Percentiles rank a stretch among this genome's conserved stretches.
Evolutionary conservation across 2,329 filamentous ascomycete genomes (phyloP).

Genomic region (Basipetospora chlamydospora): DNA sequence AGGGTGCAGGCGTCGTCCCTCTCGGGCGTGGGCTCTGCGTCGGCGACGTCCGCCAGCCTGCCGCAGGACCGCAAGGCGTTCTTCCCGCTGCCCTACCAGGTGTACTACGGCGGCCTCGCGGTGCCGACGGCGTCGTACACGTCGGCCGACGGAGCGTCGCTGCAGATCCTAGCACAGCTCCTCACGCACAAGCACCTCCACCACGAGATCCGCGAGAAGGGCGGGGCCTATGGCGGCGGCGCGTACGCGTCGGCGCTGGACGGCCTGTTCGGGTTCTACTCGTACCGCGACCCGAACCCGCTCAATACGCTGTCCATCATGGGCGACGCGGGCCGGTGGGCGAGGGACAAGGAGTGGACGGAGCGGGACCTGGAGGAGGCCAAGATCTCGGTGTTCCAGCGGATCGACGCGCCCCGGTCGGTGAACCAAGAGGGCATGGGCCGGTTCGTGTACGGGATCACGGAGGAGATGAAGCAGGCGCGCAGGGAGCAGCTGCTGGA

Average conservation of each 20-base stretch:
- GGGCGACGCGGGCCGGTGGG: conserved; percentile 69
- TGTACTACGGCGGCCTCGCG: conserved; percentile 81
- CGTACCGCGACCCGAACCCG: conserved; percentile 92
- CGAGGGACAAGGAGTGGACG: conserved; percentile 65
- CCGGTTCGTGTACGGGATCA: conserved; percentile 71
- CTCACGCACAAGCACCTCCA: conserved; percentile 94
- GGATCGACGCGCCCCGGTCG: conserved; percentile 73
- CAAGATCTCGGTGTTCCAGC: conserved; percentile 88
- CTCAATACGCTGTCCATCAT: conserved; percentile 78
- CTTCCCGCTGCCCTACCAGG: conserved; percentile 90
- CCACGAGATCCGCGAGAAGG: conserved; percentile 95
- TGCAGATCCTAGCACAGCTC: conserved; percentile 80
- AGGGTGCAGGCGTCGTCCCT: background rate
- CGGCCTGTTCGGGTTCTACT: conserved; percentile 87
- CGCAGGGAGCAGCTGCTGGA: conserved; percentile 76
- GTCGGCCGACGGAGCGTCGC: conserved; percentile 56
- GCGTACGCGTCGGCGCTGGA: conserved; percentile 69
- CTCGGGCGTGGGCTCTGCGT: background rate
- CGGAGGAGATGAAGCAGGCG: conserved; percentile 75
- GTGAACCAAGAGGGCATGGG: conserved; percentile 82
- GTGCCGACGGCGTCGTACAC: conserved; percentile 75
- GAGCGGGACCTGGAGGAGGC: conserved; percentile 85
- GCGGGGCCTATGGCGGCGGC: conserved; percentile 87
- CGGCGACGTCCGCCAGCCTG: background rate
- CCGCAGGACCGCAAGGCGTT: conserved; percentile 55